These are phyloP conservation scores for Magnusiomyces fungicola DNA, from an alignment of 1,139 yeast species.

Conservation along the genomic window DNA sequence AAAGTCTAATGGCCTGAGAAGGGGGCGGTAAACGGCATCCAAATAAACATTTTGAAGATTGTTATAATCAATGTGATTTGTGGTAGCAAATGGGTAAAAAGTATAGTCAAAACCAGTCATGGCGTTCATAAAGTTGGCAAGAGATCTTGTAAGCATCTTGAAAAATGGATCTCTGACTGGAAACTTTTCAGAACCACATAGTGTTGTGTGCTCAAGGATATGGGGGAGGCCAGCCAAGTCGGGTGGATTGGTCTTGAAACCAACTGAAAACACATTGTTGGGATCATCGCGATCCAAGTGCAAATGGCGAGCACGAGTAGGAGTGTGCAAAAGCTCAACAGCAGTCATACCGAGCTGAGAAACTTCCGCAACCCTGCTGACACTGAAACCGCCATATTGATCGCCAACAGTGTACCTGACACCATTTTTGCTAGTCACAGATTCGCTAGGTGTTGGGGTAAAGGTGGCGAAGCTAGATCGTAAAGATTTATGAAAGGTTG, in stretches of 20 bases:
- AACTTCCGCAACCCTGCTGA: slow-evolving; percentile 55
- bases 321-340: slow-evolving; percentile 56
- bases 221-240: slow-evolving; percentile 93
- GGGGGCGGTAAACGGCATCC: slow-evolving; percentile 80
- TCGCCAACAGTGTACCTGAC: slow-evolving; percentile 45
- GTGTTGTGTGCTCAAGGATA: slow-evolving; percentile 87
- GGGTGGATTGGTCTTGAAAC: slow-evolving; percentile 92
- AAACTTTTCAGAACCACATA: slow-evolving; percentile 84
- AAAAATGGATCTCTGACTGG: slow-evolving; percentile 97
- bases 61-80: slow-evolving; percentile 70
- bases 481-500: slow-evolving; percentile 7
- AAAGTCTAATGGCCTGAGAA: slow-evolving; percentile 72
- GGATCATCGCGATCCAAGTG: slow-evolving; percentile 75
- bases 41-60: slow-evolving; percentile 84
- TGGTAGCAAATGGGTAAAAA: slow-evolving; percentile 92
- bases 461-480: not conserved
- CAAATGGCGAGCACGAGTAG: slow-evolving; percentile 72
- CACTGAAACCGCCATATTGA: slow-evolving; percentile 54
- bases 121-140: slow-evolving; percentile 96
- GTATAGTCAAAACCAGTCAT: slow-evolving; percentile 98
- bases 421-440: slow-evolving; percentile 12
- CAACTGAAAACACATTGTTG: slow-evolving; percentile 77
- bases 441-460: not conserved
- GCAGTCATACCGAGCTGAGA: slow-evolving; percentile 84
- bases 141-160: slow-evolving; percentile 83